phyloP scores from a whole-genome alignment of 1,139 yeast genomes.

The Diutina siamensis region DNA sequence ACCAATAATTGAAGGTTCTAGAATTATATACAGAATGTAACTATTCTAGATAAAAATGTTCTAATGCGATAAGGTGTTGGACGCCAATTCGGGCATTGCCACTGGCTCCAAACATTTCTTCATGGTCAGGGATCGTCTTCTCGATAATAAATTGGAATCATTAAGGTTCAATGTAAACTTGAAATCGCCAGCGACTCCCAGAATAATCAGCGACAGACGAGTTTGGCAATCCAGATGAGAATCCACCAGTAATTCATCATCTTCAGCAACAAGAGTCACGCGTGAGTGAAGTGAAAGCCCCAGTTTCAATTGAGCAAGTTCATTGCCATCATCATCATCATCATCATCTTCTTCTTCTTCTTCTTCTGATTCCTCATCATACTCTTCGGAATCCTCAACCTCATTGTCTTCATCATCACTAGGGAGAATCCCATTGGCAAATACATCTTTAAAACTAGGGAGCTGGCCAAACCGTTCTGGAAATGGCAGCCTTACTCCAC shows the following conservation, averaged over 20 bases:
- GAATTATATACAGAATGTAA: no score
- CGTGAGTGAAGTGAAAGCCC: constrained; percentile 5
- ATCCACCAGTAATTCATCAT: constrained; percentile 7
- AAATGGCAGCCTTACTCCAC: neutral
- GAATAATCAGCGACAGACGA: constrained; percentile 31
- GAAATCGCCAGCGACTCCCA: constrained; percentile 28
- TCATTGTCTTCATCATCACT: constrained; percentile 10
- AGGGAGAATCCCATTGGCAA: constrained; percentile 14
- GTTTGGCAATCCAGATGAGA: constrained; percentile 21
- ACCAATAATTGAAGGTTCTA: no score
- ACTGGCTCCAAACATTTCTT: constrained; percentile 1
- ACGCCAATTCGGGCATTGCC: neutral
- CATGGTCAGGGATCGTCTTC: constrained; percentile 16
- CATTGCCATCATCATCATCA: constrained; percentile 14
- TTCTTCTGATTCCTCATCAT: constrained; percentile 13
- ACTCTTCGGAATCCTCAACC: constrained; percentile 13
- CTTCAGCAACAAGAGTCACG: constrained; percentile 8
- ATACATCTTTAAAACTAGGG: constrained; percentile 22
- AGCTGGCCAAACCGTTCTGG: neutral
- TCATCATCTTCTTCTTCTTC: constrained; percentile 13
- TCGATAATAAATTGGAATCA: constrained; percentile 29
- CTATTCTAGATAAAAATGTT: neutral
- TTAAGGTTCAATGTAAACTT: constrained; percentile 33
- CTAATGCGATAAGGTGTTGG: constrained; percentile 1
- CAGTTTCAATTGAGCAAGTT: constrained; percentile 9